These are phyloP conservation scores for Alopecurus myosuroides DNA, from an alignment of 176 grass and related monocot genomes.

Conservation along the genomic window DNA sequence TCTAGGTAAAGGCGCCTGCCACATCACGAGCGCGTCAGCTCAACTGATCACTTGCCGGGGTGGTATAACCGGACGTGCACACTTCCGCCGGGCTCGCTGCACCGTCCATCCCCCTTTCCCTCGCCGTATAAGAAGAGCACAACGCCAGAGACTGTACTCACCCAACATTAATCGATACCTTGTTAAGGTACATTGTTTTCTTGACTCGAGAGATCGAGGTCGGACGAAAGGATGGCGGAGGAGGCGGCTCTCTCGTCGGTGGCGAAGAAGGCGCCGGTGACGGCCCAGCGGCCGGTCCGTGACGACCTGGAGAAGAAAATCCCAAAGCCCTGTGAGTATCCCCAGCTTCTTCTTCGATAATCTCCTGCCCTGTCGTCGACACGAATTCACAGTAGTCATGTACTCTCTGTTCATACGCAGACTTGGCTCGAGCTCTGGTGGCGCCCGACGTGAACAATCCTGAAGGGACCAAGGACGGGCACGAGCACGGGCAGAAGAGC, in stretches of 20 bases:
- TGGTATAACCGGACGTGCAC: background rate
- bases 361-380: background rate
- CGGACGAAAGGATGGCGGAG: background rate
- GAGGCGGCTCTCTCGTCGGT: background rate
- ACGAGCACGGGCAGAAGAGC: conserved; percentile 50
- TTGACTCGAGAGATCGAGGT: background rate
- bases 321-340: conserved; percentile 67
- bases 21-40: background rate
- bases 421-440: conserved; percentile 66
- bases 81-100: background rate
- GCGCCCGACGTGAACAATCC: conserved; percentile 79
- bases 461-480: conserved; percentile 41
- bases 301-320: conserved; percentile 61
- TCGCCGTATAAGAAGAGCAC: background rate
- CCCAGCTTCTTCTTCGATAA: background rate
- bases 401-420: conserved; percentile 17
- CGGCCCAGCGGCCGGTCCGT: conserved; percentile 53
- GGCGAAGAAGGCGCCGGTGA: conserved; percentile 56
- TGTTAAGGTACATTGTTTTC: no score
- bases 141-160: no score
- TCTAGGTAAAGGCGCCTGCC: background rate
- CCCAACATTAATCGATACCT: background rate
- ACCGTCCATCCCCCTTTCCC: background rate
- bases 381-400: background rate
- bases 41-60: background rate